Percentiles rank a stretch among this genome's conserved stretches.
phyloP scores from a whole-genome alignment of 345 rosid genomes.

The Melaleuca quinquenervia region DNA sequence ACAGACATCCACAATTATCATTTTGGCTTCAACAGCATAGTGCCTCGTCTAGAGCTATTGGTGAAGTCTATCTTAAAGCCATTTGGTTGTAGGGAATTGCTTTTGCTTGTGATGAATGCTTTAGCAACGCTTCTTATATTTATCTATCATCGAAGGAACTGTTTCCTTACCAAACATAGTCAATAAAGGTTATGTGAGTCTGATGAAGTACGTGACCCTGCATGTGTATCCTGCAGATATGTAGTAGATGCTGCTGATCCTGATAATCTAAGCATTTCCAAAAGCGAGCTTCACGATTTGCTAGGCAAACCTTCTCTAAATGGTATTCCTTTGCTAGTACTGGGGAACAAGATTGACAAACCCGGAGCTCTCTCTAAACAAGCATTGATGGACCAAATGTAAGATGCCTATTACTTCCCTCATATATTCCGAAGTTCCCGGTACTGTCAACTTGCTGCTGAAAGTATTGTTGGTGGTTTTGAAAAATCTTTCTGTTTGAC shows the following conservation, averaged over 20 bases:
- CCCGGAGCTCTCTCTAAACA: conserved; percentile 82
- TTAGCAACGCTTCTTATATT: neutral
- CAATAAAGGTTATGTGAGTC: neutral
- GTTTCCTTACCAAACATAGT: neutral
- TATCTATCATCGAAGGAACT: neutral
- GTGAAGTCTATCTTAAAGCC: neutral
- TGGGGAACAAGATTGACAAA: conserved; percentile 90
- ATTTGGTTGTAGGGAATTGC: neutral
- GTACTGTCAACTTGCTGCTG: neutral
- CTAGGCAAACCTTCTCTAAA: conserved; percentile 65
- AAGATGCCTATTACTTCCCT: conserved; percentile 7
- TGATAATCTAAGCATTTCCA: conserved; percentile 70
- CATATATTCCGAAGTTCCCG: neutral
- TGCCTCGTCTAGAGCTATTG: neutral
- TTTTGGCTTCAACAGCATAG: neutral
- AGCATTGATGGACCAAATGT: conserved; percentile 78
- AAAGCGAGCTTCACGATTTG: conserved; percentile 81
- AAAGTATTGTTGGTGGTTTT: neutral
- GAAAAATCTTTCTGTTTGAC: neutral
- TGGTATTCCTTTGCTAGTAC: conserved; percentile 76
- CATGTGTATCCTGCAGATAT: neutral
- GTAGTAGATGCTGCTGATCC: conserved; percentile 84
- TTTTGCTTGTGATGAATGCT: neutral
- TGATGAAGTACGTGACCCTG: neutral
- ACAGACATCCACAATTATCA: neutral